Evolutionary conservation across 192 early-diverging fungal species (phyloP), one percentile per base, ranked within the genome.

Genomic region (Pilaira anomala): DNA sequence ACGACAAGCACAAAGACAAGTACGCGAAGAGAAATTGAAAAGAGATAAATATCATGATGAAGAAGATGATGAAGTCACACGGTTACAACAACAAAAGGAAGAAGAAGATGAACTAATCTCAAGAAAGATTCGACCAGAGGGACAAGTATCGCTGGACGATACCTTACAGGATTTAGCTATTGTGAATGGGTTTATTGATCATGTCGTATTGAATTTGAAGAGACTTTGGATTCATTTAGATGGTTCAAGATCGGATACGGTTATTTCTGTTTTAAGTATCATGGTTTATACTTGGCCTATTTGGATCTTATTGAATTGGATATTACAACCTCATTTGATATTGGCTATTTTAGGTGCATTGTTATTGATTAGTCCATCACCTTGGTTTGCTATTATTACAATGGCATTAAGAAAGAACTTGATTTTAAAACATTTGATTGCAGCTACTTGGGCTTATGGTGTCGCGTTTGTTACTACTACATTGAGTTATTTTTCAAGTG

Each of bases 81-180:
- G 48, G 40, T 57, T 30, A 4, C 49, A 69, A 7, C 67, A 69
- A 42, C 57, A 36, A 22, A 24, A 51, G 50, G 67, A 69, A 14
- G 67, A 69, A 7, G 58, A 63, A 24, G 60, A 69, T 22, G 67
- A 69, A 26, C 6, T 69, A 19, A 29, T 69, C 11, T 29, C 29
- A 16, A 61, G 67, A 24, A 69, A 69, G n/a, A 62, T 62, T n/a
- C 56, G 57, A n/a, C 67, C 60, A 11, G 54, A 67, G 1, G 54
- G 46, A 11, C 48, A 67, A 22, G 48, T 62, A 39, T 67, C 65
- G 28, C 61, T 73, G 65, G 71, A 73, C 54, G 65, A 63, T 45
- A 67, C 71, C 0, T 24, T 73, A 4, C 36, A 73, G 8, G 33
- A 73, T 63, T 40, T 73, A 1, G 54, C 26, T 21, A 48, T 19